A percentile compares a stretch with the other conserved stretches of the same genome.
These are phyloP conservation scores for Chalciporus chontae DNA, from an alignment of 768 basidiomycete species.

Conservation along the genomic window DNA sequence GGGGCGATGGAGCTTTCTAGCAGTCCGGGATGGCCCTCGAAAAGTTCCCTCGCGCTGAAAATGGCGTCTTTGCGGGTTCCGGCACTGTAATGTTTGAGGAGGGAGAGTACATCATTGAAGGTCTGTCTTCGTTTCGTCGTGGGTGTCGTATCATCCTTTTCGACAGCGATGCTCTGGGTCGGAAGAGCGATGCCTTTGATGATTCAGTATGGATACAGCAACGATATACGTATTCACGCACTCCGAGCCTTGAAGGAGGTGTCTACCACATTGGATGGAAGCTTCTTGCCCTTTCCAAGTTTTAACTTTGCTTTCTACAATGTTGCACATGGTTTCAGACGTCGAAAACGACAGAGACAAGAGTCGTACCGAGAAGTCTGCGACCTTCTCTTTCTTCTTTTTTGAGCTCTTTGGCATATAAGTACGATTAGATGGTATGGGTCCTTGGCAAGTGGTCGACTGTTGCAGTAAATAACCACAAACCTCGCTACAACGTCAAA, in stretches of 20 bases:
- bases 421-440: background rate
- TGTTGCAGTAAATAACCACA: conserved; percentile 3
- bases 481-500: no score
- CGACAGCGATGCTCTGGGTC: conserved; percentile 67
- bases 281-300: conserved; percentile 90
- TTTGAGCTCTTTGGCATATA: conserved; percentile 90
- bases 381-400: conserved; percentile 82
- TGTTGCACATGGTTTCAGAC: conserved; percentile 1
- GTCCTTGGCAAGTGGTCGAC: background rate
- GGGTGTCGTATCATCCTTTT: conserved; percentile 55
- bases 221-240: conserved; percentile 37
- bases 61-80: conserved; percentile 78
- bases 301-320: conserved; percentile 91
- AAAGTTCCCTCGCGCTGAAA: conserved; percentile 65
- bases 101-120: conserved; percentile 70
- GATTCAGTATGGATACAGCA: conserved; percentile 4
- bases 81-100: conserved; percentile 81
- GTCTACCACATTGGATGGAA: conserved; percentile 81
- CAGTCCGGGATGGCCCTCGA: conserved; percentile 58
- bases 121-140: conserved; percentile 75
- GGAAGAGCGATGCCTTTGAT: conserved; percentile 83
- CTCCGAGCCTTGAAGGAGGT: conserved; percentile 95
- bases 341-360: background rate
- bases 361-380: conserved; percentile 73
- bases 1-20: conserved; percentile 49